Conservation (phyloP, 129 eudicot genomes). For the sunflower (Helianthus annuus) region DNA sequence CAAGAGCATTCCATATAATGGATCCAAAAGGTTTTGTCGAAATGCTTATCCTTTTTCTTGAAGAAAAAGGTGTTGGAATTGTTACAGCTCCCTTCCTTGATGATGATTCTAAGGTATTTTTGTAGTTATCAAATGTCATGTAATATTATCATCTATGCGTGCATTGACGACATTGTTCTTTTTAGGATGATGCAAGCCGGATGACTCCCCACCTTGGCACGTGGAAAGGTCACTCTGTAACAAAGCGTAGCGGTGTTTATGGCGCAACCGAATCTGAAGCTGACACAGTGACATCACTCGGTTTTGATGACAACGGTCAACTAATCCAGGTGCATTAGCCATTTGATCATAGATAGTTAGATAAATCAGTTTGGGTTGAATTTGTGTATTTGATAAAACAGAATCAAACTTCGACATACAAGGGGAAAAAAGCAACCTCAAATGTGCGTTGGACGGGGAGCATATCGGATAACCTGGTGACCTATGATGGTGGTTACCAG, state of each 20-base stretch:
- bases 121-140: neutral
- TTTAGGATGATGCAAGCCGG: conserved; percentile 57
- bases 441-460: conserved; percentile 75
- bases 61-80: conserved; percentile 60
- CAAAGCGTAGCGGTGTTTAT: conserved; percentile 96
- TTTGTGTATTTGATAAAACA: conserved; percentile 26
- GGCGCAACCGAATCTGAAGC: conserved; percentile 92
- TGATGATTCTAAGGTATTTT: conserved; percentile 49
- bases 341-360: neutral
- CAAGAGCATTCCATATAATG: conserved; percentile 88
- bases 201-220: conserved; percentile 69
- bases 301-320: conserved; percentile 68
- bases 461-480: conserved; percentile 57
- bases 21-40: conserved; percentile 84
- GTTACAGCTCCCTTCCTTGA: conserved; percentile 61
- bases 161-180: neutral
- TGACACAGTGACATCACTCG: conserved; percentile 57
- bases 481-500: conserved; percentile 75
- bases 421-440: conserved; percentile 49
- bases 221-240: conserved; percentile 87
- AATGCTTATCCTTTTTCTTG: conserved; percentile 81
- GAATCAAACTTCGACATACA: conserved; percentile 61
- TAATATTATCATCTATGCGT: neutral
- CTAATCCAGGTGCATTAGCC: conserved; percentile 60
- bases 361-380: neutral